These are phyloP conservation scores for Geotrichum australiense DNA, from an alignment of 1,139 yeast species.

Conservation along the genomic window DNA sequence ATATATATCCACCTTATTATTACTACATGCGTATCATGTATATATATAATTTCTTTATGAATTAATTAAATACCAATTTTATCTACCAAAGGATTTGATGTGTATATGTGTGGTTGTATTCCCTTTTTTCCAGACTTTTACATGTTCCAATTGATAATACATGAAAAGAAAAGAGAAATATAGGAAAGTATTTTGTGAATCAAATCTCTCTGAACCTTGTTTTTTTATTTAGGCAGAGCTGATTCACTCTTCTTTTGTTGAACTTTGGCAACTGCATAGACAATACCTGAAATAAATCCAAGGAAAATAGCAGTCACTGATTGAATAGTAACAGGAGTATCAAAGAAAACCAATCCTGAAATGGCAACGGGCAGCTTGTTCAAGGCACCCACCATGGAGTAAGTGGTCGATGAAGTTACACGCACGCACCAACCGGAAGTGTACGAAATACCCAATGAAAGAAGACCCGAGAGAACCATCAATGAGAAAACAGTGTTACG, in stretches of 20 bases:
- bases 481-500: slow-evolving; percentile 64
- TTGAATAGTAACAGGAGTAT: slow-evolving; percentile 89
- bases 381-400: slow-evolving; percentile 98
- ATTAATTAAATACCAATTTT: too few species aligned
- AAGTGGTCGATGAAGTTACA: slow-evolving; percentile 95
- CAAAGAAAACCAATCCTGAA: slow-evolving; percentile 88
- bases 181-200: too few species aligned
- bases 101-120: too few species aligned
- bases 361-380: slow-evolving; percentile 96
- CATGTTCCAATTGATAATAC: too few species aligned
- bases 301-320: slow-evolving; percentile 83
- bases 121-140: too few species aligned
- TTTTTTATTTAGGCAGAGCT: slow-evolving; percentile 27
- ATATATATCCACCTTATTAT: too few species aligned
- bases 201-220: too few species aligned
- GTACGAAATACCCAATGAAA: slow-evolving; percentile 94
- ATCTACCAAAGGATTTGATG: too few species aligned
- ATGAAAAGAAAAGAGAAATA: too few species aligned
- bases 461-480: slow-evolving; percentile 87
- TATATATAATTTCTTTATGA: too few species aligned
- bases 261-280: slow-evolving; percentile 87
- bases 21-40: too few species aligned
- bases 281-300: slow-evolving; percentile 92
- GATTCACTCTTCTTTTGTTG: slow-evolving; percentile 49
- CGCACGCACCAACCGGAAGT: slow-evolving; percentile 99